Conservation (phyloP, 805 yeast genomes). For the Yarrowia sp. region DNA sequence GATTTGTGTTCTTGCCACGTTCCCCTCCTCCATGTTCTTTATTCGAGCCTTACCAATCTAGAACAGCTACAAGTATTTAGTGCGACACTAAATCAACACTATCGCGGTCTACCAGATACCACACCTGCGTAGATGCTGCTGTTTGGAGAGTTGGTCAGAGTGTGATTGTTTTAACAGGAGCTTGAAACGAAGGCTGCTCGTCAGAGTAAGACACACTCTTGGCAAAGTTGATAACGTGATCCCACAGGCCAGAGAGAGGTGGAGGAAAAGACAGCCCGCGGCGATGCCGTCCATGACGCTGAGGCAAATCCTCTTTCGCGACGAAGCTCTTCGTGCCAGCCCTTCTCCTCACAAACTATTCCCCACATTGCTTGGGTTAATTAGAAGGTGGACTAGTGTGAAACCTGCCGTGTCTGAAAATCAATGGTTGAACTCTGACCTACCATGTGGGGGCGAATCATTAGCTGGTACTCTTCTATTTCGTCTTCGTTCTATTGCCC, state of each 20-base stretch:
- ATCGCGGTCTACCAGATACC: neutral
- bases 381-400: neutral
- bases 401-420: neutral
- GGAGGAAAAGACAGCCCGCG: neutral
- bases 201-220: neutral
- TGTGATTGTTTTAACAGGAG: constrained; percentile 3
- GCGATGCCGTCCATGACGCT: neutral
- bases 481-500: too few relatives aligned
- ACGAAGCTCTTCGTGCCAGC: neutral
- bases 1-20: constrained; percentile 1
- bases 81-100: neutral
- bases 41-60: neutral
- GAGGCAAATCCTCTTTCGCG: neutral
- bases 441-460: too few relatives aligned
- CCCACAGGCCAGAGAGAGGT: too few relatives aligned
- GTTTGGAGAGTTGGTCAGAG: neutral
- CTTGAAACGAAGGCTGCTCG: neutral
- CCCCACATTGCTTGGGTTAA: constrained; percentile 2
- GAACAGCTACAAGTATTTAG: constrained; percentile 11
- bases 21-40: neutral
- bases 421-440: too few relatives aligned
- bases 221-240: constrained; percentile 16
- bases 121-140: constrained; percentile 10
- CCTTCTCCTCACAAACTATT: constrained; percentile 1
- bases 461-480: too few relatives aligned